Percentiles rank a stretch among this genome's conserved stretches.
Evolutionary conservation across 495 filamentous ascomycete species (phyloP).

Genomic region (Immersiella caudata): DNA sequence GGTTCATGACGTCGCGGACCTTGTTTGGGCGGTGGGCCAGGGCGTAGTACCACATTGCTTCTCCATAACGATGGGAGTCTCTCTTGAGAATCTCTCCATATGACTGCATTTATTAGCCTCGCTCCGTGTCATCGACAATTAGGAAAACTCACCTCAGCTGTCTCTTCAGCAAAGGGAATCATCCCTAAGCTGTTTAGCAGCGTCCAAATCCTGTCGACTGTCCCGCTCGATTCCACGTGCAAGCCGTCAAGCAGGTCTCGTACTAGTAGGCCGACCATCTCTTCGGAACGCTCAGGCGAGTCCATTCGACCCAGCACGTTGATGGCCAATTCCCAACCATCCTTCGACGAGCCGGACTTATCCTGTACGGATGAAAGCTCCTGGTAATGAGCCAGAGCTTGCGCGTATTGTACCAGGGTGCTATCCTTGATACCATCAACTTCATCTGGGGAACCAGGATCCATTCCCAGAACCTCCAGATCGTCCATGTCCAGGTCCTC

Average conservation of each 20-base stretch:
- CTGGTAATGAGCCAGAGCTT: constrained; percentile 52
- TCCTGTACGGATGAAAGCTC: constrained; percentile 37
- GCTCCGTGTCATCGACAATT: background rate
- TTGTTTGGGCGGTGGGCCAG: constrained; percentile 73
- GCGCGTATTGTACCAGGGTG: constrained; percentile 73
- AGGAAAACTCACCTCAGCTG: constrained; percentile 68
- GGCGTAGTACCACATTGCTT: constrained; percentile 83
- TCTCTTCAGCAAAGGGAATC: constrained; percentile 67
- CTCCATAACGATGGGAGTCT: constrained; percentile 72
- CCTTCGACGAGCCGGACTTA: constrained; percentile 45
- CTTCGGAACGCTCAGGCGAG: constrained; percentile 62
- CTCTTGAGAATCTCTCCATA: constrained; percentile 73
- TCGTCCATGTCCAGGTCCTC: constrained; percentile 57
- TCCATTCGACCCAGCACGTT: constrained; percentile 75
- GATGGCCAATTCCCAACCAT: constrained; percentile 87
- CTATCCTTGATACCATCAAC: constrained; percentile 65
- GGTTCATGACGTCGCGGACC: constrained; percentile 76
- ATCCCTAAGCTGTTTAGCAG: constrained; percentile 72
- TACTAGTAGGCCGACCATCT: constrained; percentile 59
- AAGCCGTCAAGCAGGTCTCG: constrained; percentile 64
- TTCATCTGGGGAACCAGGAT: constrained; percentile 47
- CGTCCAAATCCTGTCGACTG: constrained; percentile 74
- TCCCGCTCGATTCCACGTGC: constrained; percentile 62
- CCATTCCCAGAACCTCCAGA: constrained; percentile 56
- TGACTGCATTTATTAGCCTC: constrained; percentile 52